Conservation (phyloP, 495 filamentous ascomycete species). For the Stereocaulon alpinum region DNA sequence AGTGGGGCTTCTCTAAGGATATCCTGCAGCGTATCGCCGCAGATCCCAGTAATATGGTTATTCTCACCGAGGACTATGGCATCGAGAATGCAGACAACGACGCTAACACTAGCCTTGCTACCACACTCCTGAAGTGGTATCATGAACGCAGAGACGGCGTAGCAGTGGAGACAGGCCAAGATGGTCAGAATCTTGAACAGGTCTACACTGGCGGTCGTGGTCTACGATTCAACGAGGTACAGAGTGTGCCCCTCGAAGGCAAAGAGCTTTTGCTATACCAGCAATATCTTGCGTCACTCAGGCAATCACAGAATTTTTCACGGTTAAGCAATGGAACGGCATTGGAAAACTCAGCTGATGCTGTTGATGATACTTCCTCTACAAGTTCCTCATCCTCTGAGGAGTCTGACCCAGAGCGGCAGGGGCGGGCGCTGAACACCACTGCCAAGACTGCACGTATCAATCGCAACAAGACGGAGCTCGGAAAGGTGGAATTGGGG, state of each 20-base stretch:
- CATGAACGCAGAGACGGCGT: slow-evolving; percentile 54
- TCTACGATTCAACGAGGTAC: slow-evolving; percentile 47
- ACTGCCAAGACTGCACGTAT: slow-evolving; percentile 72
- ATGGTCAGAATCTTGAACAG: slow-evolving; percentile 53
- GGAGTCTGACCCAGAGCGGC: slow-evolving; percentile 79
- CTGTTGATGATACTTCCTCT: slow-evolving; percentile 71
- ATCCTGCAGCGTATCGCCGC: slow-evolving; percentile 62
- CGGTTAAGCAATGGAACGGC: slow-evolving; percentile 53
- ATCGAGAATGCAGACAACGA: slow-evolving; percentile 18
- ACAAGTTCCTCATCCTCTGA: slow-evolving; percentile 74
- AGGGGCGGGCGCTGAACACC: slow-evolving; percentile 84
- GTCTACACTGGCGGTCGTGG: slow-evolving; percentile 55
- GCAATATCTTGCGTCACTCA: slow-evolving; percentile 75
- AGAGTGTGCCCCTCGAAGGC: slow-evolving; percentile 54
- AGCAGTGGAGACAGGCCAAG: slow-evolving; percentile 44
- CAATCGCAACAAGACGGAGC: slow-evolving; percentile 66
- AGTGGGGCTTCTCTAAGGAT: slow-evolving; percentile 94
- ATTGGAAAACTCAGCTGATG: slow-evolving; percentile 63
- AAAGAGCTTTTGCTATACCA: slow-evolving; percentile 74
- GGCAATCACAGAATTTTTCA: slow-evolving; percentile 66
- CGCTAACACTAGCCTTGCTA: slow-evolving; percentile 38
- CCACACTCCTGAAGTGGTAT: slow-evolving; percentile 63
- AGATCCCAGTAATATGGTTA: slow-evolving; percentile 67
- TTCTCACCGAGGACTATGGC: slow-evolving; percentile 58
- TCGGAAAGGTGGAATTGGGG: slow-evolving; percentile 78